Evolutionary conservation across 179 eudicot genomes (phyloP).

Genomic region (Pouteria campechiana): DNA sequence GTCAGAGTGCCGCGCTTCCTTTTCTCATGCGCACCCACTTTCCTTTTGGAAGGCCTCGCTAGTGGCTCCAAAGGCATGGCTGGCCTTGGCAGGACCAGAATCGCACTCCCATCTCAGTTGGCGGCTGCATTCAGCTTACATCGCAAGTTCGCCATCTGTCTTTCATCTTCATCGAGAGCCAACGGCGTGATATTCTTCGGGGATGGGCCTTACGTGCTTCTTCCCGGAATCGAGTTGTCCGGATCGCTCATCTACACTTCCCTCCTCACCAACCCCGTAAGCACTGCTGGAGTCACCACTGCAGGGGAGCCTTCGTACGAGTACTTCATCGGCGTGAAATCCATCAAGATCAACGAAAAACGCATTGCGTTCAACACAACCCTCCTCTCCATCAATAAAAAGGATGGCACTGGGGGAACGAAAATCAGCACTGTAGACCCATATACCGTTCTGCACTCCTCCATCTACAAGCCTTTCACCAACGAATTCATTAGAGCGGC

Average conservation of each 20-base stretch:
- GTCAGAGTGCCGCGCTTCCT: slow-evolving; percentile 14
- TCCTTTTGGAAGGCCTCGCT: slow-evolving; percentile 7
- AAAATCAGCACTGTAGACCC: slow-evolving; percentile 42
- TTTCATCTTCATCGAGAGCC: neutral
- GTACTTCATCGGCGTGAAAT: slow-evolving; percentile 12
- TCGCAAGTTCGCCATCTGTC: slow-evolving; percentile 3
- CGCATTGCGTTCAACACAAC: slow-evolving; percentile 1
- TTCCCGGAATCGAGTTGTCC: neutral
- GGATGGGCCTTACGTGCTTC: slow-evolving; percentile 4
- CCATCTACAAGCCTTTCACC: slow-evolving; percentile 23
- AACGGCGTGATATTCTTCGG: slow-evolving; percentile 5
- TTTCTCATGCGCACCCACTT: slow-evolving; percentile 35
- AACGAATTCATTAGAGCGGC: slow-evolving; percentile 16
- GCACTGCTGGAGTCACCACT: neutral
- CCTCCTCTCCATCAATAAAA: slow-evolving; percentile 4
- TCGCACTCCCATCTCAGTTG: neutral
- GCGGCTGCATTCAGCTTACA: neutral
- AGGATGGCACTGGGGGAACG: slow-evolving; percentile 23
- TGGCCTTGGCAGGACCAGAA: slow-evolving; percentile 2
- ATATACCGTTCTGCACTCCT: slow-evolving; percentile 37
- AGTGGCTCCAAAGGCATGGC: slow-evolving; percentile 7
- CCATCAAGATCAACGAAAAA: slow-evolving; percentile 5
- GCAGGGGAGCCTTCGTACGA: slow-evolving; percentile 3
- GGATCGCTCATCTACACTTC: slow-evolving; percentile 8
- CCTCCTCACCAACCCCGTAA: slow-evolving; percentile 2